phyloP scores from a whole-genome alignment of 176 grass and related monocot genomes.

The Phoenix dactylifera region DNA sequence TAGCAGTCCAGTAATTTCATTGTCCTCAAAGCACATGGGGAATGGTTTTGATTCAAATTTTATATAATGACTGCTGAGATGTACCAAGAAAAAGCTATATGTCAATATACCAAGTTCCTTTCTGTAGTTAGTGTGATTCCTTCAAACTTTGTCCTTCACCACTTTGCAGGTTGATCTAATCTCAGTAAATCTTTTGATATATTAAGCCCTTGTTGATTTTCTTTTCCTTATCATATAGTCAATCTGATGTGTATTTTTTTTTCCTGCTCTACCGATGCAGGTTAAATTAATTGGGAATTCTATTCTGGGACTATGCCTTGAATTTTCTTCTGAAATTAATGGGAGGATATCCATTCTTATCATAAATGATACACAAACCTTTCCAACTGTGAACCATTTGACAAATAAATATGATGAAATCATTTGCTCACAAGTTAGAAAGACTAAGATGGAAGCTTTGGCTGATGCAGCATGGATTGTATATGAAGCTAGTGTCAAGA shows the following conservation, averaged over 20 bases:
- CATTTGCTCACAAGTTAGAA: constrained; percentile 36
- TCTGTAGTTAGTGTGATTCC: no score
- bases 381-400: constrained; percentile 28
- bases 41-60: no score
- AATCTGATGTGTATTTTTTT: neutral
- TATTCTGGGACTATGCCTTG: constrained; percentile 44
- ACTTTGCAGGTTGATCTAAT: no score
- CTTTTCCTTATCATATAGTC: no score
- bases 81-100: no score
- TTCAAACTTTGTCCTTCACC: no score
- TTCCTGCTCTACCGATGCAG: constrained; percentile 29
- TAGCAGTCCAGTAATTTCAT: no score
- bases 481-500: constrained; percentile 37
- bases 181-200: no score
- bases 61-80: no score
- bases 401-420: constrained; percentile 29
- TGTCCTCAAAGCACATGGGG: no score
- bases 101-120: no score
- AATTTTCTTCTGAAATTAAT: constrained; percentile 39
- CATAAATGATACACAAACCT: constrained; percentile 33
- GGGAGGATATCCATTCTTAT: constrained; percentile 40
- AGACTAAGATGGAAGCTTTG: constrained; percentile 2
- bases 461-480: constrained; percentile 35
- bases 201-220: no score
- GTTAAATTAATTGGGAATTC: constrained; percentile 40